These are phyloP conservation scores for Trichoderma arundinaceum DNA, from an alignment of 2,329 filamentous ascomycete genomes.

Conservation along the genomic window DNA sequence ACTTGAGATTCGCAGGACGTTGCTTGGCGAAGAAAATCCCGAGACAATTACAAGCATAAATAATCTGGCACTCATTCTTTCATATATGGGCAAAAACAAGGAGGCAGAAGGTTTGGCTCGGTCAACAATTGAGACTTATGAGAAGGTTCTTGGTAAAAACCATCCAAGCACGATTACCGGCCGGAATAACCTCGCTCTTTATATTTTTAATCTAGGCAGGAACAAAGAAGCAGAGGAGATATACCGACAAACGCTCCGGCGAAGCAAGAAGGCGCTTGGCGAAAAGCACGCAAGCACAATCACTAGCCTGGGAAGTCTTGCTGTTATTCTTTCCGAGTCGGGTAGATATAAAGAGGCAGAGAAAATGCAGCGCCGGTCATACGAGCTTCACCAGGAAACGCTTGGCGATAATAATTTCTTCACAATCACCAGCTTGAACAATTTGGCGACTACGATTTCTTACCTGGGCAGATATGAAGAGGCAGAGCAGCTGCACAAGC, in stretches of 20 bases:
- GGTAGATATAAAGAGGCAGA: background rate
- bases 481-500: too few species aligned
- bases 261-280: background rate
- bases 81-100: background rate
- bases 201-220: background rate
- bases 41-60: background rate
- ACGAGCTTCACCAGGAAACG: background rate
- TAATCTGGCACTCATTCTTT: background rate
- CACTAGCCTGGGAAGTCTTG: background rate
- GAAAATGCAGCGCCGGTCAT: background rate
- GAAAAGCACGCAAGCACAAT: background rate
- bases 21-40: background rate
- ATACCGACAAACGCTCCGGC: background rate
- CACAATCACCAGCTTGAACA: too few species aligned
- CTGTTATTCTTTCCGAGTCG: slow-evolving; percentile 46
- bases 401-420: background rate
- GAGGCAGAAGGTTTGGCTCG: slow-evolving; percentile 14
- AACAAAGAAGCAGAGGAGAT: background rate
- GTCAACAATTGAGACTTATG: background rate
- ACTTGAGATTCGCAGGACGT: background rate
- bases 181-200: background rate
- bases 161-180: slow-evolving; percentile 12
- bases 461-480: too few species aligned
- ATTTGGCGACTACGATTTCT: too few species aligned
- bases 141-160: slow-evolving; percentile 4